Base-by-base conservation (phyloP, 2,329 filamentous ascomycete genomes). In the Ophiosphaerella herpotricha region DNA sequence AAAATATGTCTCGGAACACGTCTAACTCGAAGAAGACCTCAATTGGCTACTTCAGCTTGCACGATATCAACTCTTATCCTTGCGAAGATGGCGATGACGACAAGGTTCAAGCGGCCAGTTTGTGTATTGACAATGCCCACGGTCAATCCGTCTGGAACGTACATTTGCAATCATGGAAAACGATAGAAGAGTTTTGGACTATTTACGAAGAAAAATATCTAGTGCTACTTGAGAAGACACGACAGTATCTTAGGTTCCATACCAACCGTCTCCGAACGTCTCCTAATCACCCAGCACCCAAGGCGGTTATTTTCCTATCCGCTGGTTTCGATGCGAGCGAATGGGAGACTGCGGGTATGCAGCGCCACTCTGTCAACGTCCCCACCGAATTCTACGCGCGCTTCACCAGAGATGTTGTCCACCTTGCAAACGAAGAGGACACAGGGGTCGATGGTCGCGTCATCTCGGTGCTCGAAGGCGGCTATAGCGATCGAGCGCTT, bases 1-100 rank as follows among this genome's bases (percentile, higher is more conserved):
- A 78, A 3, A 78, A 75, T 13, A 78, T 86, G 35, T 72, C 84
- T 6, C 91, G 89, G 71, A 93, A 90, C 66, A 85, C 87, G 1
- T 81, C 87, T 1, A 78, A 81, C 26, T 88, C 88, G 81, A 93
- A 93, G 75, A 94, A 90, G 77, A 86, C 88, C 0, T 87, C 88
- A 0, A 94, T 97, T 63, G 94, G 92, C 8, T 99, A 99, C 70
- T 97, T 96, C 73, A 97, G 92, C 71, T 73, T 99, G 37, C 94
- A 99, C 71, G 94, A 99, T 67, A 97, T 99, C 77, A 97, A 99
- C 74, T 97, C 93, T 0, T 99, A 95, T 67, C 94, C 95, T 0
- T 99, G 94, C 70, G 94, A 99, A 72, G 84, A 83, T 69, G 94
- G 93, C n/a, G 93, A 97, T 54, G 85, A 89, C 50, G 90, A 94